Base-by-base conservation (phyloP, 1,139 yeast genomes). In the Debaryomyces subglobosus region DNA sequence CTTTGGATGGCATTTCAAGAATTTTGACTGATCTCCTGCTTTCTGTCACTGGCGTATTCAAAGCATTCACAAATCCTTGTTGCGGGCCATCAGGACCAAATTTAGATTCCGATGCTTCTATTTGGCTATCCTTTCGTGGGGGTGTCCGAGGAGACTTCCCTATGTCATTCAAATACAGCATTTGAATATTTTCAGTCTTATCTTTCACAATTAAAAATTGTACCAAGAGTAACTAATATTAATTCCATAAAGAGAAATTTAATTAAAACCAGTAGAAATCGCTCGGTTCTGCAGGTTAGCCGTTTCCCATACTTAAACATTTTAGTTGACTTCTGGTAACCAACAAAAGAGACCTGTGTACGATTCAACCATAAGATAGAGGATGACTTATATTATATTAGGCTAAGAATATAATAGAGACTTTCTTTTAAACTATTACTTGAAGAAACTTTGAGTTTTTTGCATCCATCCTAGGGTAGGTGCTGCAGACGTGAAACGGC, bases 261-360 rank as follows among this genome's bases (percentile, higher is more conserved):
- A 48, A 48, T 48, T 37, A 33, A 38, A 43, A 42, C 34, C 40
- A 35, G 50, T 13, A 44, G 33, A 48, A 18, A 2, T 23, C 9
- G 24, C 21, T 12, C 13, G 15, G 9, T 20, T 44, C 39, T 44
- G 36, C 47, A 44, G 43, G 40, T 44, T 44, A 44, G 12, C 4
- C 12, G 8, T 23, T 38, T 38, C 12, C 13, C 8, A 21, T 12
- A 35, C 16, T 34, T 34, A 12, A 6, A 1, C 8, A 1, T 10
- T 15, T 16, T 35, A 3, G 1, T 35, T 12, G 10, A 20, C 16
- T 5, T 20, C 21, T 20, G 15, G 5, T 12, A 7, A 12, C 30
- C 5, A 27, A 27, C 30, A 4, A 12, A 34, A 12, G 6, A 20
- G 38, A 35, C 4, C 6, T 20, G n/a, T 6, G n/a, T 7, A 10